Percentiles rank a stretch among this genome's conserved stretches.
These are phyloP conservation scores for Hamamelis virginiana DNA, from an alignment of 164 flowering plant species.

Conservation along the genomic window DNA sequence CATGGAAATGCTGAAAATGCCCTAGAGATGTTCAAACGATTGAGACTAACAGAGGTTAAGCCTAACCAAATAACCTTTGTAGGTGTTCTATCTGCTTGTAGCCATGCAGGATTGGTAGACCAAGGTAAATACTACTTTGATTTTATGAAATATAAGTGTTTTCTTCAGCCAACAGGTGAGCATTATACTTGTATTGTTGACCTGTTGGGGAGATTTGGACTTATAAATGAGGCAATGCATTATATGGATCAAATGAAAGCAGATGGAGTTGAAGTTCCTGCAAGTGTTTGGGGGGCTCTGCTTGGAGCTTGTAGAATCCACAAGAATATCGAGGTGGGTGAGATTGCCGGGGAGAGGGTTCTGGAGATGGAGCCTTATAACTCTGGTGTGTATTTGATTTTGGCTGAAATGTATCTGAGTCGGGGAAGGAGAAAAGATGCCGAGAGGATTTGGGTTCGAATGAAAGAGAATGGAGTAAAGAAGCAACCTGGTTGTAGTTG, in stretches of 20 bases:
- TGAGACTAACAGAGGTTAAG: constrained; percentile 40
- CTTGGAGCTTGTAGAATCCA: constrained; percentile 70
- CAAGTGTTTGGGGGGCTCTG: constrained; percentile 69
- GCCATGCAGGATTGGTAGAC: constrained; percentile 62
- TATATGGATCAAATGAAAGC: constrained; percentile 43
- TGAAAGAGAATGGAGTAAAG: constrained; percentile 56
- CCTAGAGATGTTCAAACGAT: constrained; percentile 42
- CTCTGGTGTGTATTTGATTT: constrained; percentile 57
- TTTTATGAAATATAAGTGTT: constrained; percentile 50
- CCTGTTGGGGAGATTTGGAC: constrained; percentile 59
- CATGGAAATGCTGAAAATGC: constrained; percentile 58
- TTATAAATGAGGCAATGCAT: constrained; percentile 47
- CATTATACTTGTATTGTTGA: constrained; percentile 72
- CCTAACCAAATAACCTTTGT: constrained; percentile 63
- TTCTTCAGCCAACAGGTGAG: constrained; percentile 45
- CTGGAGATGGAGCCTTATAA: constrained; percentile 55
- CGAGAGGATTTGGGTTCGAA: constrained; percentile 37
- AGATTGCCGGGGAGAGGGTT: constrained; percentile 48
- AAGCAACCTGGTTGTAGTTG: constrained; percentile 83
- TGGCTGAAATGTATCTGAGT: constrained; percentile 51
- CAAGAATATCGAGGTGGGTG: constrained; percentile 45
- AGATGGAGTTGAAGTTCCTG: constrained; percentile 40
- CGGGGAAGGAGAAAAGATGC: constrained; percentile 49
- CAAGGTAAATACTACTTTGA: constrained; percentile 46
- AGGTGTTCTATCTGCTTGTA: constrained; percentile 59